A percentile compares a stretch with the other conserved stretches of the same genome.
phyloP scores from a whole-genome alignment of 139 green algal species.

The Spirogloea muscicola region DNA sequence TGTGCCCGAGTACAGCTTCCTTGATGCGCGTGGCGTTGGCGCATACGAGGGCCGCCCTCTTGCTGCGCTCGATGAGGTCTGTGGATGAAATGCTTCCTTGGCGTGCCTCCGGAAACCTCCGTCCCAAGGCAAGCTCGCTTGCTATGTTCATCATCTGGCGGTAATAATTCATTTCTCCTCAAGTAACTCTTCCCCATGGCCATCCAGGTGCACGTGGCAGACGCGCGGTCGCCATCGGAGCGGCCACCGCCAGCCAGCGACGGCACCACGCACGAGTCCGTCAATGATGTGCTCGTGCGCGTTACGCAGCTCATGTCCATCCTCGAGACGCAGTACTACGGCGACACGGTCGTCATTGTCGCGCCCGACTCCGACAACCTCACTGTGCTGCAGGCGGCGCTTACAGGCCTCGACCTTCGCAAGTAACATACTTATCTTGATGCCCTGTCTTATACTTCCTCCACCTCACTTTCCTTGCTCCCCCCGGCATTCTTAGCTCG shows the following conservation, averaged over 20 bases:
- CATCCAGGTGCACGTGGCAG: constrained; percentile 16
- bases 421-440: neutral
- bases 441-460: neutral
- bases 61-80: constrained; percentile 2
- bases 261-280: constrained; percentile 35
- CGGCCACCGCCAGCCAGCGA: constrained; percentile 17
- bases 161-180: neutral
- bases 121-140: neutral
- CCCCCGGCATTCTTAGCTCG: neutral
- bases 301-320: constrained; percentile 41
- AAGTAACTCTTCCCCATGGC: neutral
- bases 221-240: neutral
- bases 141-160: neutral
- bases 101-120: neutral
- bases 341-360: constrained; percentile 32
- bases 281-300: constrained; percentile 37
- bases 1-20: constrained; percentile 44
- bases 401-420: constrained; percentile 24
- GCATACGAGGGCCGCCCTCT: constrained; percentile 15
- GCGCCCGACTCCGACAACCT: constrained; percentile 42
- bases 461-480: neutral
- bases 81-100: neutral
- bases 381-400: constrained; percentile 27
- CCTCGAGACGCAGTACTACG: constrained; percentile 37
- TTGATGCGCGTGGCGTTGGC: constrained; percentile 37